Evolutionary conservation across 805 yeast species (phyloP), one percentile per base, ranked within the genome.

Genomic region (Saccharomyces mikatae): DNA sequence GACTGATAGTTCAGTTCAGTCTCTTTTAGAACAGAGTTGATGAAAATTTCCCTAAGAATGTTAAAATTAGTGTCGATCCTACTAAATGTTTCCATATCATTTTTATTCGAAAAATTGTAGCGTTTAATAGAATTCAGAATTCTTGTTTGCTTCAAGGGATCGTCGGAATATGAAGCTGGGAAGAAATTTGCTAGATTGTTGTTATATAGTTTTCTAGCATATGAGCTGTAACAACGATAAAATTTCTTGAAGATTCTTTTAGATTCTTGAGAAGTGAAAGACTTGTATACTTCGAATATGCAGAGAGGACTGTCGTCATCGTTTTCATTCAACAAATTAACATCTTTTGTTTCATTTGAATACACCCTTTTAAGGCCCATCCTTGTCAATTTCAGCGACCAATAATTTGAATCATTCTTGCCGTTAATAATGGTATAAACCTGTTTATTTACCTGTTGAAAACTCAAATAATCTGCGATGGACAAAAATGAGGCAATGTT

Each of bases 11-110:
- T 83, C 30, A 76, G 68, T 51, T 86, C 91, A 55, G 87, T 75
- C 64, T 89, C 95, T 48, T 81, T 69, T 14, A 88, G 66, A 6
- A 86, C 76, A 0, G 94, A 87, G 64, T 79, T 85, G 46, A 86
- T 84, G 64, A 89, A 87, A 21, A 87, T 73, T 62, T 86, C 92
- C 51, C 62, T 63, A 9, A 68, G 49, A 30, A 67, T 59, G 14
- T 57, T 59, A 13, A 62, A 52, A 41, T 64, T 61, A n/a, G 60
- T 62, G 17, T 57, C 51, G 3, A 62, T 58, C 44, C 58, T 58
- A 9, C 48, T 55, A 50, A 49, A 66, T 26, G 58, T 58, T 2
- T 57, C 54, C 28, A 22, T 41, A 54, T 63, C 68, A 44, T 58
- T 60, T 5, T 30, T 44, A 48, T 62, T 63, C 8, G 65, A 62